These are phyloP conservation scores for Vaccinium darrowii DNA, from an alignment of 148 eudicot genomes.

Conservation along the genomic window DNA sequence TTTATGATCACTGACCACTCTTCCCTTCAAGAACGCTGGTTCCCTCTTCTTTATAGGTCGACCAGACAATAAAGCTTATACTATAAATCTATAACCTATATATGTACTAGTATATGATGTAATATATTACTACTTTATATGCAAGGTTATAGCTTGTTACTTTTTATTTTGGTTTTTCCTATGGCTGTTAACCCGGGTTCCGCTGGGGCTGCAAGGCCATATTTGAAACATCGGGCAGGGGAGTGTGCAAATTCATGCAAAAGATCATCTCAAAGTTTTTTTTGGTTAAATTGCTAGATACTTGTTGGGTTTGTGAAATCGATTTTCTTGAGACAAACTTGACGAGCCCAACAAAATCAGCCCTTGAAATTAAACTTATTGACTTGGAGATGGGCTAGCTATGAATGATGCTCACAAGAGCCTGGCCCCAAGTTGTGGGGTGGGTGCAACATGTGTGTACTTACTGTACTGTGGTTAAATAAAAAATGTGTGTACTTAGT, in stretches of 20 bases:
- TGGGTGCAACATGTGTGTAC: too few relatives aligned
- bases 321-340: not conserved
- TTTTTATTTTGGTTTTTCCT: not conserved
- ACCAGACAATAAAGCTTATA: too few relatives aligned
- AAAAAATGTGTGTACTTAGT: not conserved
- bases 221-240: not conserved
- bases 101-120: too few relatives aligned
- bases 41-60: constrained; percentile 37
- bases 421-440: too few relatives aligned
- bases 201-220: not conserved
- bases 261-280: not conserved
- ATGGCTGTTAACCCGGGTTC: not conserved
- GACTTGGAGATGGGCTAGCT: too few relatives aligned
- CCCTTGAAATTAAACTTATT: not conserved
- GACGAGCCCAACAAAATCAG: not conserved
- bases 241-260: not conserved
- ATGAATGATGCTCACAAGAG: too few relatives aligned
- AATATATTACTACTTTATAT: too few relatives aligned
- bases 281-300: not conserved
- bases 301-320: not conserved
- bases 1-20: constrained; percentile 62
- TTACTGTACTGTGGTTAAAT: too few relatives aligned
- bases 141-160: not conserved
- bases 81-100: too few relatives aligned
- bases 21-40: constrained; percentile 52